Percentiles rank a stretch among this genome's conserved stretches.
Evolutionary conservation across 2,329 filamentous ascomycete genomes (phyloP).

Genomic region (Lachnum nothofagi): DNA sequence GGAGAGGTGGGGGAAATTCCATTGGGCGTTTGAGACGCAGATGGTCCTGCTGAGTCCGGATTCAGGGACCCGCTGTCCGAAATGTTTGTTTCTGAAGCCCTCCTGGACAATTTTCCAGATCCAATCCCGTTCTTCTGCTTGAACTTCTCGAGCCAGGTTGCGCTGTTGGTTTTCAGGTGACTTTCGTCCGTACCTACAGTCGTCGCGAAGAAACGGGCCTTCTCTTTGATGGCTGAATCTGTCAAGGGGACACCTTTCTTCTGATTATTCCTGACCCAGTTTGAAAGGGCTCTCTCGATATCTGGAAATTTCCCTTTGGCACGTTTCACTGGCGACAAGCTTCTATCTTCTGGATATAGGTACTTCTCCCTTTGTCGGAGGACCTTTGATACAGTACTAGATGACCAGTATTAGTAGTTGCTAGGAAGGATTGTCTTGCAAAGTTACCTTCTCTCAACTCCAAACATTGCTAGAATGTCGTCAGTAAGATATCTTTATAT

Average conservation of each 20-base stretch:
- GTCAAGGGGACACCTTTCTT: slow-evolving; percentile 68
- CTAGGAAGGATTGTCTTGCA: background rate
- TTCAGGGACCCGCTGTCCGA: slow-evolving; percentile 58
- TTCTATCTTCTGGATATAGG: slow-evolving; percentile 74
- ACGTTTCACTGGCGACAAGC: slow-evolving; percentile 73
- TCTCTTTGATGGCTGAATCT: slow-evolving; percentile 78
- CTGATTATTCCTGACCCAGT: slow-evolving; percentile 80
- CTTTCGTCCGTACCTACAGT: slow-evolving; percentile 67
- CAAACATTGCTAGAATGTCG: slow-evolving; percentile 67
- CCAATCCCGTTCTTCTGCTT: slow-evolving; percentile 64
- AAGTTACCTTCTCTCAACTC: slow-evolving; percentile 87
- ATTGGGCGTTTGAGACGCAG: slow-evolving; percentile 57
- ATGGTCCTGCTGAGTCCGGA: slow-evolving; percentile 48
- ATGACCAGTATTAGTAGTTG: slow-evolving; percentile 27
- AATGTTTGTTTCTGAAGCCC: slow-evolving; percentile 66
- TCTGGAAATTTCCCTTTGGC: slow-evolving; percentile 82
- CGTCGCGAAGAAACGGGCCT: slow-evolving; percentile 74
- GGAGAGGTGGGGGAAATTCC: slow-evolving; percentile 71
- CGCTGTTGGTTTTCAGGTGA: slow-evolving; percentile 64
- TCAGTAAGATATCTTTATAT: slow-evolving; percentile 21
- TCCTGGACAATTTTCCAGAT: slow-evolving; percentile 43
- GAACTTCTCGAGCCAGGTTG: slow-evolving; percentile 88
- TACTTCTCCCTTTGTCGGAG: slow-evolving; percentile 93
- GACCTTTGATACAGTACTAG: slow-evolving; percentile 97
- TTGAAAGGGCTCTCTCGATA: slow-evolving; percentile 83